These are phyloP conservation scores for Ambrosiella xylebori DNA, from an alignment of 2,329 filamentous ascomycete species.

Conservation along the genomic window DNA sequence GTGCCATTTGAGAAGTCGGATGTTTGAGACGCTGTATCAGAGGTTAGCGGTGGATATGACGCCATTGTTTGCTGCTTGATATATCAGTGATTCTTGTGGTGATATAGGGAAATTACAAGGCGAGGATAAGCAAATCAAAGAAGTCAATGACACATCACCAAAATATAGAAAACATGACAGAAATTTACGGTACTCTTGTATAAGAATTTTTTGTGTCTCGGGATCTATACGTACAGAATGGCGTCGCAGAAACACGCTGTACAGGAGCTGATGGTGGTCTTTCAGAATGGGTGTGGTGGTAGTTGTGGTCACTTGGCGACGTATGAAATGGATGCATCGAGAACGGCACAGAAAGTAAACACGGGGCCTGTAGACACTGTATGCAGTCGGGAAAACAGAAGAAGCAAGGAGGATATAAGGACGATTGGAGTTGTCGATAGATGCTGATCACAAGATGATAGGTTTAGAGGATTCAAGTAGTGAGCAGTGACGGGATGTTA, in stretches of 20 bases:
- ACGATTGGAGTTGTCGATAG: no score
- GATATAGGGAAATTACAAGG: neutral
- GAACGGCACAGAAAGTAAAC: slow-evolving; percentile 4
- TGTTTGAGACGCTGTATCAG: neutral
- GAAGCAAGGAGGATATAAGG: neutral
- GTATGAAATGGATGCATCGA: slow-evolving; percentile 2
- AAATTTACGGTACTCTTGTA: neutral
- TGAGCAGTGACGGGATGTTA: no score
- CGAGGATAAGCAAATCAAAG: neutral
- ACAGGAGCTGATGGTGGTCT: neutral
- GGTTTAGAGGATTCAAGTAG: no score
- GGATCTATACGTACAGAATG: neutral
- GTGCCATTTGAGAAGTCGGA: neutral
- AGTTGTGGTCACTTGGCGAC: neutral
- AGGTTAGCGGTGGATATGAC: neutral
- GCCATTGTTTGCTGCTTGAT: neutral
- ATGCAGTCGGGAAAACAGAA: neutral
- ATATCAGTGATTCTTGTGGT: no score
- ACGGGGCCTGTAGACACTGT: neutral
- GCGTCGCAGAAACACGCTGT: neutral
- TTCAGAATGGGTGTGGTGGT: neutral
- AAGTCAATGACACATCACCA: neutral
- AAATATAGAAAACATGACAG: neutral
- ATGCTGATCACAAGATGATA: no score
- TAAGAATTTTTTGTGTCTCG: no score